Evolutionary conservation across 2,329 filamentous ascomycete species (phyloP).

Genomic region (Neonectria hederae): DNA sequence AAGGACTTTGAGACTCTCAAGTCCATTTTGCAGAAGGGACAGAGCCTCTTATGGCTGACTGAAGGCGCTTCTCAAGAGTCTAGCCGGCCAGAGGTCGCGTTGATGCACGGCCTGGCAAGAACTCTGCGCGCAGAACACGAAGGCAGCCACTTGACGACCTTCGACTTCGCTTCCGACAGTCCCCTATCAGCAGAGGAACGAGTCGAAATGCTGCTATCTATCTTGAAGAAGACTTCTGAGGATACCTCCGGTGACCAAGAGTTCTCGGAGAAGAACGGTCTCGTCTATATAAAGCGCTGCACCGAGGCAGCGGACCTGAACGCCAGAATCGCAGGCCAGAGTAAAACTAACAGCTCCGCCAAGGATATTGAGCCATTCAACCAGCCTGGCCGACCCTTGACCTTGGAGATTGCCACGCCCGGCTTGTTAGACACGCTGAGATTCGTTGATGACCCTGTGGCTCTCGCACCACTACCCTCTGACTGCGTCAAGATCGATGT

Average conservation of each 20-base stretch:
- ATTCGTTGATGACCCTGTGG: constrained; percentile 9
- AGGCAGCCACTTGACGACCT: constrained; percentile 1
- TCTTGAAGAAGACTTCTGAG: neutral
- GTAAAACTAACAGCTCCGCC: neutral
- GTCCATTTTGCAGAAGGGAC: neutral
- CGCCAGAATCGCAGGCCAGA: neutral
- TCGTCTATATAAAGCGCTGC: constrained; percentile 3
- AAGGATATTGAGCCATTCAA: constrained; percentile 2
- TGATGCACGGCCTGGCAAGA: constrained; percentile 13
- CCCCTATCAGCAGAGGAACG: neutral
- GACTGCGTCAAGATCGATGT: constrained; percentile 22
- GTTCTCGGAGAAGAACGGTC: constrained; percentile 13
- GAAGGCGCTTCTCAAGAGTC: neutral
- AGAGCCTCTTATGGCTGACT: constrained; percentile 3
- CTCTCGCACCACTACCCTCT: neutral
- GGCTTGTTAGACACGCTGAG: constrained; percentile 16
- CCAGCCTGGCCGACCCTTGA: constrained; percentile 9
- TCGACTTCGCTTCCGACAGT: constrained; percentile 3
- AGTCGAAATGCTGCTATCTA: neutral
- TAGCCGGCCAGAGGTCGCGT: neutral
- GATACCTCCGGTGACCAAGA: neutral
- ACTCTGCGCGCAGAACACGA: constrained; percentile 11
- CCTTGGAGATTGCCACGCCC: constrained; percentile 6
- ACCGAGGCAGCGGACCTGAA: constrained; percentile 4
- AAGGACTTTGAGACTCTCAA: constrained; percentile 19